A percentile compares a stretch with the other conserved stretches of the same genome.
Conservation (phyloP, 2,329 filamentous ascomycete species). For the Claviceps capensis region DNA sequence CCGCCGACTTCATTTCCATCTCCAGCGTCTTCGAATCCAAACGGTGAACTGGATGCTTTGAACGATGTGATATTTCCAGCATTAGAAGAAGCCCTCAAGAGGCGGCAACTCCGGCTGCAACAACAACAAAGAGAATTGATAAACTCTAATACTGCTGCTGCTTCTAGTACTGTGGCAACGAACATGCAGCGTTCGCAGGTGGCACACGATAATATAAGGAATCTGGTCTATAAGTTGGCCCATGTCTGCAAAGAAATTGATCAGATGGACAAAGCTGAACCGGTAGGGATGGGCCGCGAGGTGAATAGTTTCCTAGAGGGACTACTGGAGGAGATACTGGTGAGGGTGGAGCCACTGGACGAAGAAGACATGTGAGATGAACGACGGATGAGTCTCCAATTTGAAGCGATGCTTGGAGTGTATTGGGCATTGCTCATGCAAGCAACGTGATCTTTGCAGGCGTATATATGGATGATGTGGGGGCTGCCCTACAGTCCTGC, state of each 20-base stretch:
- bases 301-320: slow-evolving; percentile 84
- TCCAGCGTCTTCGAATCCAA: slow-evolving; percentile 41
- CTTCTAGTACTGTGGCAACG: slow-evolving; percentile 34
- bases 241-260: slow-evolving; percentile 84
- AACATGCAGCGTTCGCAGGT: slow-evolving; percentile 55
- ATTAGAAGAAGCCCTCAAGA: slow-evolving; percentile 76
- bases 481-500: no score
- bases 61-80: slow-evolving; percentile 88
- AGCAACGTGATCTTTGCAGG: not conserved
- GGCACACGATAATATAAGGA: slow-evolving; percentile 70
- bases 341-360: slow-evolving; percentile 78
- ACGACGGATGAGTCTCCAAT: not conserved
- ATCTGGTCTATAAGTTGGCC: slow-evolving; percentile 69
- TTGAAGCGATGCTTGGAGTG: not conserved
- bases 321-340: slow-evolving; percentile 83
- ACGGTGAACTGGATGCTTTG: slow-evolving; percentile 68
- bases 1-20: slow-evolving; percentile 40
- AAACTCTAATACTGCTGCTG: slow-evolving; percentile 3
- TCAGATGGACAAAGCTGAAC: slow-evolving; percentile 69
- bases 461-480: not conserved
- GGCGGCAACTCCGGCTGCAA: slow-evolving; percentile 53
- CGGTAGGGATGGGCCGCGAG: slow-evolving; percentile 87
- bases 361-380: slow-evolving; percentile 39
- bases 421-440: not conserved
- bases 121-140: slow-evolving; percentile 30